phyloP scores from a whole-genome alignment of 2,329 filamentous ascomycete genomes.

The Chrysosporium keratinophilum region DNA sequence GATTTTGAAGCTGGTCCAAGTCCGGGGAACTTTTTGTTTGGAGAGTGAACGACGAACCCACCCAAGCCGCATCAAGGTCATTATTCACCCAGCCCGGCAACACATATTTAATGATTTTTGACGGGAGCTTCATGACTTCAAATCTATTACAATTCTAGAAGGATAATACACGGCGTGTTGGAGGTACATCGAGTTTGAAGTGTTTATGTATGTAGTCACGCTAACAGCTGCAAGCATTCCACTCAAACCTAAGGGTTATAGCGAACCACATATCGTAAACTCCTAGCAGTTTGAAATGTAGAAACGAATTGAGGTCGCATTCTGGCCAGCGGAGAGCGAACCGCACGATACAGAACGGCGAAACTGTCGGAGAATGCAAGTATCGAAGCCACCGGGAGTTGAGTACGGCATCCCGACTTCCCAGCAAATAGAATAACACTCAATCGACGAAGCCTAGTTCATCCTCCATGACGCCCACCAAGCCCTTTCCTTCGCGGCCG shows the following conservation, averaged over 20 bases:
- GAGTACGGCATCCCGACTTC: not conserved
- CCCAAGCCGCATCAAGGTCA: not conserved
- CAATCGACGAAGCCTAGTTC: slow-evolving; percentile 49
- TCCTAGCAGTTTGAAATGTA: too few species aligned
- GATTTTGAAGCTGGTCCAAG: not conserved
- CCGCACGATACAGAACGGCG: too few species aligned
- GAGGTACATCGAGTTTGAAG: too few species aligned
- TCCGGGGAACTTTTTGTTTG: not conserved
- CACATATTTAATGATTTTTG: not conserved
- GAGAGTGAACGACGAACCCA: not conserved
- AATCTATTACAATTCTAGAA: too few species aligned
- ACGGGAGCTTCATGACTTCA: not conserved
- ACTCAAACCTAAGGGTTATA: too few species aligned
- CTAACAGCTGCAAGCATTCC: too few species aligned
- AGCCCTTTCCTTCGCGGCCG: slow-evolving; percentile 34
- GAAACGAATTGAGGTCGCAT: too few species aligned
- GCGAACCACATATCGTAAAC: too few species aligned
- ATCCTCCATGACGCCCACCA: slow-evolving; percentile 46
- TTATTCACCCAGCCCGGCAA: not conserved
- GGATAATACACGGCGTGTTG: too few species aligned
- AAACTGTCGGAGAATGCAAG: too few species aligned
- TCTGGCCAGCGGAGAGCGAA: too few species aligned
- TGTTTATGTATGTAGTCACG: too few species aligned
- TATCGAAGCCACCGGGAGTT: not conserved
- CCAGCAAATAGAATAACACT: not conserved